Evolutionary conservation across 2,329 filamentous ascomycete species (phyloP), one percentile per base, ranked within the genome.

Genomic region (Apiospora pterosperma): DNA sequence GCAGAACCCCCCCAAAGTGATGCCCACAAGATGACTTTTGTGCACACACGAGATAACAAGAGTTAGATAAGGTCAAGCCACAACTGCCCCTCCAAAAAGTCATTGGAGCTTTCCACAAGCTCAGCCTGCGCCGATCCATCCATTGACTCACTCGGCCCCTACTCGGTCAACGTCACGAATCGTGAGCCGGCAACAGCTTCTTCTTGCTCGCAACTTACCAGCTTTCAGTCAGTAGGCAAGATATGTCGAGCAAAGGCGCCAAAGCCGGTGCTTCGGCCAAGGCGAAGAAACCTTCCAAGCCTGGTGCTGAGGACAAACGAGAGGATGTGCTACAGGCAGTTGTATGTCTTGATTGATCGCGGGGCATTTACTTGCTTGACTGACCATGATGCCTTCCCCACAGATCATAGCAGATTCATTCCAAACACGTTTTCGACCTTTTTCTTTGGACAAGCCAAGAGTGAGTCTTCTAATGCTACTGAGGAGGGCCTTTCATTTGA

Each of bases 361-460:
- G 67, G 67, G 66, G 67, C 62, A 63, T 62, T 65, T 67, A 67
- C 68, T 44, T 48, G 59, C 66, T 63, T 55, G 36, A 55, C 64
- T 59, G 61, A 55, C 36, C 36, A 60, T 16, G 38, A 36, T 42
- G 16, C 28, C 25, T 21, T 14, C 19, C 41, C 61, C 8, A 23
- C 59, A 96, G 91, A 85, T 99, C 65, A 88, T 99, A 69, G 92
- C 95, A 69, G 96, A 99, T 82, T 94, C 93, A 1, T 99, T 97
- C 76, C 94, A 98, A 78, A 93, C 93, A 59, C 85, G 93, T 76
- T 99, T 97, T 80, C 88, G 85, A 71, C 96, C 96, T 0, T 96
- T 98, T 75, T 95, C 93, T 0, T 81, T 96, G 64, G 92, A 97
- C 76, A 91, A 87, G 70, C 96, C 96, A 74, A 87, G 96, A 84